Conservation (phyloP, 805 yeast species). For the Blastobotrys americana region DNA sequence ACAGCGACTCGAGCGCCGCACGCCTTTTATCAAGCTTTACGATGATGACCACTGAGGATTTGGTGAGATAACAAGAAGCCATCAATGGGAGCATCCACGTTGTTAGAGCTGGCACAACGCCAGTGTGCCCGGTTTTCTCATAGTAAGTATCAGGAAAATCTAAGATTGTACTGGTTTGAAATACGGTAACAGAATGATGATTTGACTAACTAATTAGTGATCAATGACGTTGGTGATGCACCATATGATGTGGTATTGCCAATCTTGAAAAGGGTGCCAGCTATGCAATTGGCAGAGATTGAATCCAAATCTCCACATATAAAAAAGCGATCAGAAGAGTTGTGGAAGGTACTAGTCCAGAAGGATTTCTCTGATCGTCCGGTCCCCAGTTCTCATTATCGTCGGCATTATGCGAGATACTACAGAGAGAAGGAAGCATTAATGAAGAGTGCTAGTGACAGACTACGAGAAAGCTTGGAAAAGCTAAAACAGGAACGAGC, state of each 20-base stretch:
- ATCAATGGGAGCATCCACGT: conserved; percentile 13
- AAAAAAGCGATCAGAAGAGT: conserved; percentile 22
- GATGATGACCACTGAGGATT: too few species aligned
- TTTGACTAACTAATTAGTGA: conserved; percentile 19
- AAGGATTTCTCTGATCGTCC: conserved; percentile 31
- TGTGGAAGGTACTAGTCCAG: conserved; percentile 29
- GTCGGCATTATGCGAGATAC: conserved; percentile 24
- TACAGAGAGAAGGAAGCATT: conserved; percentile 40
- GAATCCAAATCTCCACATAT: conserved; percentile 30
- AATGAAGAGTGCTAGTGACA: conserved; percentile 37
- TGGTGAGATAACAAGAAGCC: too few species aligned
- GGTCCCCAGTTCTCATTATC: conserved; percentile 22
- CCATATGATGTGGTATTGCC: conserved; percentile 34
- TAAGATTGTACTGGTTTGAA: background rate
- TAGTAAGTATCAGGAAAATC: conserved; percentile 14
- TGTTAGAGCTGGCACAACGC: conserved; percentile 17
- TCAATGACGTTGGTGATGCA: conserved; percentile 34
- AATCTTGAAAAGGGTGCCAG: conserved; percentile 26
- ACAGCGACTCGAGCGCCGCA: too few species aligned
- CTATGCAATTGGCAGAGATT: conserved; percentile 29
- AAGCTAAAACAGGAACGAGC: conserved; percentile 23
- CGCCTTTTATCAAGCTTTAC: too few species aligned
- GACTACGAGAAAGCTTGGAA: conserved; percentile 27
- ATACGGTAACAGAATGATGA: background rate
- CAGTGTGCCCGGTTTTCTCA: conserved; percentile 21